Evolutionary conservation across 805 yeast species (phyloP), one percentile per base, ranked within the genome.

Genomic region (Nakazawaea peltata): DNA sequence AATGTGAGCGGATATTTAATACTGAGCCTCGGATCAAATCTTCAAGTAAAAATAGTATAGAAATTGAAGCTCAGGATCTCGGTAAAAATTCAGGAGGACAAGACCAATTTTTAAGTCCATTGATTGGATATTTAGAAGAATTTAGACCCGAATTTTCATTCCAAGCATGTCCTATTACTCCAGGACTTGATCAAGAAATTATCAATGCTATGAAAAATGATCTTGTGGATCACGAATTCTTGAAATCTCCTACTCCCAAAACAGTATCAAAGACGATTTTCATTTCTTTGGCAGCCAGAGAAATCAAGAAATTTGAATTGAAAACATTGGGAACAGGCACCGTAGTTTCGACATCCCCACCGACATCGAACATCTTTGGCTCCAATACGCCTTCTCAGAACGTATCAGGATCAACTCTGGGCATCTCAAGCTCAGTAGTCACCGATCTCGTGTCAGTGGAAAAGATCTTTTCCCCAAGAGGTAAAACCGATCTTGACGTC

Each of bases 91-190:
- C n/a, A n/a, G n/a, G n/a, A n/a, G n/a, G n/a, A n/a, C n/a, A n/a
- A 13, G 29, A 27, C 28, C 30, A 18, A 32, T 15, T 22, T 16
- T 28, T 42, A 33, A 24, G 19, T 11, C 45, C 45, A 2, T 23
- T 42, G 10, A 36, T 37, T 1, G 63, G 63, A 4, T 73, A 64
- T 44, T 51, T 65, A 4, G 73, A 71, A 19, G 72, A 69, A 39
- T 73, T 61, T 42, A 49, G 75, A 28, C 71, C 76, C 0, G 78
- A 72, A 43, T 73, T 66, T 44, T 50, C 57, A 11, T 41, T 73
- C 19, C 73, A 69, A 56, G 62, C 75, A 21, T 73, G 78, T 43
- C 71, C 76, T 0, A 54, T 57, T 11, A 59, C 59, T 32, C 59
- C 64, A 15, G 61, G 63, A 39, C 51, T 69, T 23, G 77, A 71